Evolutionary conservation across 129 eudicot genomes (phyloP).

Genomic region (Lactuca saligna): DNA sequence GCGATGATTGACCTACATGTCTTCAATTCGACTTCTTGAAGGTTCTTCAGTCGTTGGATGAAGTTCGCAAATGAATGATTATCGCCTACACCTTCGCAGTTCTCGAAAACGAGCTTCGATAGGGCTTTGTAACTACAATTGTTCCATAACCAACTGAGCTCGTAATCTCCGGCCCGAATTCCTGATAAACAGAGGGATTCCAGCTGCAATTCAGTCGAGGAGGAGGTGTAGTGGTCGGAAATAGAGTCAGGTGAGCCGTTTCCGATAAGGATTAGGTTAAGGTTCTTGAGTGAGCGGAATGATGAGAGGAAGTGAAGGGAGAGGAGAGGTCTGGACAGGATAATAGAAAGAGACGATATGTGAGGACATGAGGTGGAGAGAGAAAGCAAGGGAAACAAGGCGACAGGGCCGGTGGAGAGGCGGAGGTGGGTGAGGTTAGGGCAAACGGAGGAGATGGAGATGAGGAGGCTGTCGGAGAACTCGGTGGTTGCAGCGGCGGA

Average conservation of each 20-base stretch:
- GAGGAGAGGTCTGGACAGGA: slow-evolving; percentile 43
- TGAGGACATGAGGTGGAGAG: slow-evolving; percentile 47
- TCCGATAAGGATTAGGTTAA: slow-evolving; percentile 24
- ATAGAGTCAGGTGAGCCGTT: neutral
- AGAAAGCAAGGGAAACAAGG: slow-evolving; percentile 32
- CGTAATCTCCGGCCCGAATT: slow-evolving; percentile 42
- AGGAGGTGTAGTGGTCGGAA: neutral
- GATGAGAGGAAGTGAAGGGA: slow-evolving; percentile 31
- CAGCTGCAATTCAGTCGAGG: slow-evolving; percentile 28
- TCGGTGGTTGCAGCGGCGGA: slow-evolving; percentile 26
- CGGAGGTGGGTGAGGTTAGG: slow-evolving; percentile 51
- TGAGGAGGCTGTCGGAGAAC: slow-evolving; percentile 36
- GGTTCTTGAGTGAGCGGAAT: slow-evolving; percentile 33
- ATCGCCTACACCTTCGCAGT: slow-evolving; percentile 67
- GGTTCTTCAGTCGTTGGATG: slow-evolving; percentile 10
- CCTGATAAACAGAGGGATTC: slow-evolving; percentile 50
- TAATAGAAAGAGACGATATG: slow-evolving; percentile 45
- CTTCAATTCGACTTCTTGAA: slow-evolving; percentile 56
- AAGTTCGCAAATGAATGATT: slow-evolving; percentile 37
- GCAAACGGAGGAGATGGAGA: slow-evolving; percentile 36
- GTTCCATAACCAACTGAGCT: slow-evolving; percentile 56
- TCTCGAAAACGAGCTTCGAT: slow-evolving; percentile 41
- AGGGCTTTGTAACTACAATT: slow-evolving; percentile 37
- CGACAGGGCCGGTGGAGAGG: slow-evolving; percentile 45
- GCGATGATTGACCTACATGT: slow-evolving; percentile 50